These are phyloP conservation scores for Coniochaeta sp. DNA, from an alignment of 2,329 filamentous ascomycete species.

Conservation along the genomic window DNA sequence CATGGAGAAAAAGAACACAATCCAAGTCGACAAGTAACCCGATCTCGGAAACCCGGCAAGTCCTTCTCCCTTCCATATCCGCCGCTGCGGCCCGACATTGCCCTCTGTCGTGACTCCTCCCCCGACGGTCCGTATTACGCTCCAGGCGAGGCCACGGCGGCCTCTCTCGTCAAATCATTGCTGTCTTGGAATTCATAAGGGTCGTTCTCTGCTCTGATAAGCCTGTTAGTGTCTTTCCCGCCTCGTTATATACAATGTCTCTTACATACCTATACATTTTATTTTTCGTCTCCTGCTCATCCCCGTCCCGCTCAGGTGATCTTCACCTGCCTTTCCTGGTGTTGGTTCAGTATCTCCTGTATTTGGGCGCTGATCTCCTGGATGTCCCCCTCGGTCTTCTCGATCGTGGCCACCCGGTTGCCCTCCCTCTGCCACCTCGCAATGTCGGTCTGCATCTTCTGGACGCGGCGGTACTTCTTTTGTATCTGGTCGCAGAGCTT, in stretches of 20 bases:
- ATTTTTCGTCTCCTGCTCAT: background rate
- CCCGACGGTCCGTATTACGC: background rate
- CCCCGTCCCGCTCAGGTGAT: constrained; percentile 20
- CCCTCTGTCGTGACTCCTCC: background rate
- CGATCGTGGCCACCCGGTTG: constrained; percentile 66
- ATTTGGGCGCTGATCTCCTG: constrained; percentile 56
- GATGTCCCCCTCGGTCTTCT: constrained; percentile 65
- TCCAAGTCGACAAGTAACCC: background rate
- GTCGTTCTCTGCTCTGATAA: background rate
- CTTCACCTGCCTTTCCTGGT: constrained; percentile 31
- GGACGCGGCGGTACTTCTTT: constrained; percentile 70
- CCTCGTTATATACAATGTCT: background rate
- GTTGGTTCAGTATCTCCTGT: constrained; percentile 33
- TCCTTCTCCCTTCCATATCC: background rate
- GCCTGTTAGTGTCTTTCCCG: background rate
- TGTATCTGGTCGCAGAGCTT: constrained; percentile 84
- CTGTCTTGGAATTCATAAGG: background rate
- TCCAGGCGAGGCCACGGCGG: background rate
- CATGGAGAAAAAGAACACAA: background rate
- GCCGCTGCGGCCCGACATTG: background rate
- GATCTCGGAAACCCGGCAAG: background rate
- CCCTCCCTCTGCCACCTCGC: constrained; percentile 71
- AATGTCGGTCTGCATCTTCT: constrained; percentile 69
- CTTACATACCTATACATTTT: background rate
- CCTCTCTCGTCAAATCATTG: background rate